Conservation (phyloP, 306 rosid species). For the Benincasa hispida region DNA sequence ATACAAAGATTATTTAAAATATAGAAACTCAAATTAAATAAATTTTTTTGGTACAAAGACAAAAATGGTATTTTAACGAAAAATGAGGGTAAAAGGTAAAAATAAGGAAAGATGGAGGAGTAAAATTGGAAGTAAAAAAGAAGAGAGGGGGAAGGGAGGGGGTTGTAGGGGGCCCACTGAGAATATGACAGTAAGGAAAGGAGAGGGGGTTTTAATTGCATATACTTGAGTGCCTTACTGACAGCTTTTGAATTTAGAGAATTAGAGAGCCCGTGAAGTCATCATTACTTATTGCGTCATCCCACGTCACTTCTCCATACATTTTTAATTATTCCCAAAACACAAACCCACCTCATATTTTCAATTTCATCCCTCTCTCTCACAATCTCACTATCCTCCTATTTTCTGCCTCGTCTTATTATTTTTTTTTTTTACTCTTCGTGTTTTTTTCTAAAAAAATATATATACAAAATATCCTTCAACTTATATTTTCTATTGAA, state of each 20-base stretch:
- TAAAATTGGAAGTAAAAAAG: background rate
- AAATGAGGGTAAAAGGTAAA: background rate
- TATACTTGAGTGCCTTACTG: conserved; percentile 11
- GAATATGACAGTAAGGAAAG: background rate
- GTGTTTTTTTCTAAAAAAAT: too few relatives aligned
- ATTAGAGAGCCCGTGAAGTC: conserved; percentile 9
- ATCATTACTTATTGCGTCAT: conserved; percentile 6
- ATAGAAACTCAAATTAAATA: too few relatives aligned
- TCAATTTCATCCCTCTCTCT: too few relatives aligned
- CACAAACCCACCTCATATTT: background rate
- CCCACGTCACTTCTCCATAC: background rate
- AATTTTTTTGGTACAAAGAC: too few relatives aligned
- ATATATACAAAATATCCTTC: too few relatives aligned
- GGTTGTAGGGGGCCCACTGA: background rate
- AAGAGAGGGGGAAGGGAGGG: background rate
- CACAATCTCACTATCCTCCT: too few relatives aligned
- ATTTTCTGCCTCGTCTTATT: too few relatives aligned
- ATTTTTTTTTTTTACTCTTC: too few relatives aligned
- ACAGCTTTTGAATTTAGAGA: background rate
- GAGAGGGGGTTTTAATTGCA: background rate
- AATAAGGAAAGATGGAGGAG: background rate
- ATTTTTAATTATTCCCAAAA: background rate
- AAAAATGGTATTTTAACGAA: too few relatives aligned
- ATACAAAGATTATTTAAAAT: too few relatives aligned
- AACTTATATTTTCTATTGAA: too few relatives aligned